These are phyloP conservation scores for Ceratocystis colombiana DNA, from an alignment of 2,329 filamentous ascomycete genomes.

Conservation along the genomic window DNA sequence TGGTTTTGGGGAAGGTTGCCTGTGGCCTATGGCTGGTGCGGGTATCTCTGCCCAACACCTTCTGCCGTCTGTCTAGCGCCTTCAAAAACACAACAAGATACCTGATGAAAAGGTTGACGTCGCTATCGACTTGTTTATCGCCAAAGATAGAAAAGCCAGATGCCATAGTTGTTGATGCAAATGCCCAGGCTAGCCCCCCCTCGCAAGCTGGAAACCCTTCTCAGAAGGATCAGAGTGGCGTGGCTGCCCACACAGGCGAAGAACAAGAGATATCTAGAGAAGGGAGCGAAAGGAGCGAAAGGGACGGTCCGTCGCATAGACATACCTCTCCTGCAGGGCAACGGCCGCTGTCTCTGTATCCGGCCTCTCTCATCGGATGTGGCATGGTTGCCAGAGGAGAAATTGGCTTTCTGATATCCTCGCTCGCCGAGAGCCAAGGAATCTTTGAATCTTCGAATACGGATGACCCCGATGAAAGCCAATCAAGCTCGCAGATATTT, in stretches of 20 bases:
- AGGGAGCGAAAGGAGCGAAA: not conserved
- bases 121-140: not conserved
- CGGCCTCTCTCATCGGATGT: conserved; percentile 53
- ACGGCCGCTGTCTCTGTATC: conserved; percentile 52
- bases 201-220: not conserved
- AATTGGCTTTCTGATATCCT: conserved; percentile 67
- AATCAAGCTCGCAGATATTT: conserved; percentile 37
- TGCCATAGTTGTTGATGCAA: not conserved
- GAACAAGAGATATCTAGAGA: not conserved
- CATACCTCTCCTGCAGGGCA: not conserved
- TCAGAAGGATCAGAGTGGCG: not conserved
- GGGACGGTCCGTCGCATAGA: not conserved
- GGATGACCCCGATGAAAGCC: not conserved
- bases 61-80: not conserved
- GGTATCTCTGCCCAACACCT: conserved; percentile 16
- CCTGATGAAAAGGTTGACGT: not conserved
- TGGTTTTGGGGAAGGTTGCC: conserved; percentile 52
- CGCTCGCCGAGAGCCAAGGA: conserved; percentile 49
- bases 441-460: conserved; percentile 32
- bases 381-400: conserved; percentile 63
- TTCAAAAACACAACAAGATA: not conserved
- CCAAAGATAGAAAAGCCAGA: not conserved
- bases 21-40: conserved; percentile 50
- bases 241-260: not conserved
- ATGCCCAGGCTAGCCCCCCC: not conserved